Conservation (phyloP, 75 land plant genomes). For the Pinus tabuliformis region DNA sequence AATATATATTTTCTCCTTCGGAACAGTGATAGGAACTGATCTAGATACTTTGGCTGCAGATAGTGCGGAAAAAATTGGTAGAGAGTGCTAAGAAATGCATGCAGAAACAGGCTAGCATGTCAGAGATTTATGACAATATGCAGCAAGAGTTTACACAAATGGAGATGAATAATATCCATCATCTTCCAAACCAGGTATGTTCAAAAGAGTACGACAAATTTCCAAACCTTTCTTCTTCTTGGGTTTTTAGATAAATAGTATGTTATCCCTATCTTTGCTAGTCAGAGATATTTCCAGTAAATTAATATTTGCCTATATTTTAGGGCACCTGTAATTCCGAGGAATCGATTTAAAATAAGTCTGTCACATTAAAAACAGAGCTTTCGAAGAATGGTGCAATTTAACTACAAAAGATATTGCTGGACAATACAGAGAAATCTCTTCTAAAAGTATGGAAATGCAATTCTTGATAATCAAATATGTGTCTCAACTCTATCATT, state of each 20-base stretch:
- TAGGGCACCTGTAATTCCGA: neutral
- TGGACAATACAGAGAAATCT: neutral
- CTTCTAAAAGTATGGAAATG: too few relatives aligned
- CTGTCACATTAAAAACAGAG: neutral
- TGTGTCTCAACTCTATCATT: neutral
- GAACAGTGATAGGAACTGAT: neutral
- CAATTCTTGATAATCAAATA: too few relatives aligned
- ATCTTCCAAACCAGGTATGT: slow-evolving; percentile 37
- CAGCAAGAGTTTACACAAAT: slow-evolving; percentile 64
- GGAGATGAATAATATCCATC: slow-evolving; percentile 56
- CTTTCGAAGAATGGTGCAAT: neutral
- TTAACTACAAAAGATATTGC: neutral
- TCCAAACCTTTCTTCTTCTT: neutral
- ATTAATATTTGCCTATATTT: neutral
- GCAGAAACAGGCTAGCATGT: slow-evolving; percentile 40
- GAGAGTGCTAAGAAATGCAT: slow-evolving; percentile 63
- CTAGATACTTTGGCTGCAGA: slow-evolving; percentile 24
- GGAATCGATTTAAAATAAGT: neutral
- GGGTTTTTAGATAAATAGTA: neutral
- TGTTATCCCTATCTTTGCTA: slow-evolving; percentile 4
- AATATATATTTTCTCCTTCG: neutral
- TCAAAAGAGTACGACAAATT: slow-evolving; percentile 11
- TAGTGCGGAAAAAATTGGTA: slow-evolving; percentile 72
- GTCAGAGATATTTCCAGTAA: neutral
- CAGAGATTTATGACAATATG: slow-evolving; percentile 67